Percentiles rank a stretch among this genome's conserved stretches.
phyloP scores from a whole-genome alignment of 768 basidiomycete genomes.

The Tulasnella sp. region DNA sequence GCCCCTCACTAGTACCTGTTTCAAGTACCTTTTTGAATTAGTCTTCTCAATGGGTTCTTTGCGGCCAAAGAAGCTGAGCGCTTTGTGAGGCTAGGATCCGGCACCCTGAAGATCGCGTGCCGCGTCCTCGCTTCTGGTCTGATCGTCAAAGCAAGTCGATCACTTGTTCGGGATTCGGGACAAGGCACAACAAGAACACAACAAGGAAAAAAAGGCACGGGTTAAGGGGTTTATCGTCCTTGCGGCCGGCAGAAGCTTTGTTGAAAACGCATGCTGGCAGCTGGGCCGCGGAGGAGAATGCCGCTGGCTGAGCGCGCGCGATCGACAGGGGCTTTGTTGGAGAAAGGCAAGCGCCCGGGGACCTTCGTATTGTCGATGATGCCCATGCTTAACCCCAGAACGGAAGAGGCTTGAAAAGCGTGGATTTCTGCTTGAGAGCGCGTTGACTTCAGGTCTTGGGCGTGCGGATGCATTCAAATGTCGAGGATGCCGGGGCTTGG shows the following conservation, averaged over 20 bases:
- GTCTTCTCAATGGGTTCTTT: not conserved
- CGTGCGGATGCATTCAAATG: not conserved
- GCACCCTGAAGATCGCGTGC: not conserved
- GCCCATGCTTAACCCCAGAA: not conserved
- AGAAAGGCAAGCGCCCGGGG: not conserved
- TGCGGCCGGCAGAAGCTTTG: not conserved
- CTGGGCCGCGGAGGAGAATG: not conserved
- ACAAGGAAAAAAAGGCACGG: not conserved
- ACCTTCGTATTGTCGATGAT: not conserved
- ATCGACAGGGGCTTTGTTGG: not conserved
- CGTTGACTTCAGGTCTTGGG: not conserved
- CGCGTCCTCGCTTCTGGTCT: not conserved
- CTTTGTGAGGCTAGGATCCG: not conserved
- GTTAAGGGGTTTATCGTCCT: not conserved
- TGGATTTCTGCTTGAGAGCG: not conserved
- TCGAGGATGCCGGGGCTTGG: too few species aligned
- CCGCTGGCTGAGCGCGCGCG: not conserved
- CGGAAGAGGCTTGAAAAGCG: not conserved
- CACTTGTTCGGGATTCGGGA: not conserved
- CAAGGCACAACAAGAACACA: not conserved
- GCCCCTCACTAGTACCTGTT: not conserved
- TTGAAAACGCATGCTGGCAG: not conserved
- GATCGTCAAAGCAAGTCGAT: not conserved
- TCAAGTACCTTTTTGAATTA: not conserved
- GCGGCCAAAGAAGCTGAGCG: not conserved